Percentiles rank a stretch among this genome's conserved stretches.
Conservation (phyloP, 202 grass and related monocot genomes). For the Musa balbisiana region DNA sequence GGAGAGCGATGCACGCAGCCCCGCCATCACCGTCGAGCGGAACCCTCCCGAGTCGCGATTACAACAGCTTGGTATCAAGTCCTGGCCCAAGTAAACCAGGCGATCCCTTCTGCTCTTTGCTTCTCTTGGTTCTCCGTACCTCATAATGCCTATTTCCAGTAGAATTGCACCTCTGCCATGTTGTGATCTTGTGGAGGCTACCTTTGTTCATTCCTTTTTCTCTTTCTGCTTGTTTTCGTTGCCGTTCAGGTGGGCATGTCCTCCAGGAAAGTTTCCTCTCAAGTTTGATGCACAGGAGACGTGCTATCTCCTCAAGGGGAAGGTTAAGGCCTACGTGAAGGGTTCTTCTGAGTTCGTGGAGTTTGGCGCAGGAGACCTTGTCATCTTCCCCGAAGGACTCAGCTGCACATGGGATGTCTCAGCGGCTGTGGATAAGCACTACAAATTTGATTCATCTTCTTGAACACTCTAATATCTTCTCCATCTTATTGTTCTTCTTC, state of each 20-base stretch:
- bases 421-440: slow-evolving; percentile 78
- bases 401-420: slow-evolving; percentile 94
- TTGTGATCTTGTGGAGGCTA: not conserved
- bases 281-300: slow-evolving; percentile 81
- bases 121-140: not conserved
- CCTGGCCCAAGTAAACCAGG: slow-evolving; percentile 77
- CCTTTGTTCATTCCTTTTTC: too few relatives aligned
- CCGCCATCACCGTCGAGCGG: slow-evolving; percentile 57
- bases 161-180: too few relatives aligned
- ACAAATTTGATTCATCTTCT: slow-evolving; percentile 87
- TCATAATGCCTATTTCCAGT: too few relatives aligned
- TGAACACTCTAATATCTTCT: not conserved
- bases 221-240: too few relatives aligned
- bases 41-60: slow-evolving; percentile 62
- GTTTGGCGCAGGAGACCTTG: slow-evolving; percentile 91
- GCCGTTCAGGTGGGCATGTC: slow-evolving; percentile 65
- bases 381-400: slow-evolving; percentile 81
- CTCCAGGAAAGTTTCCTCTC: slow-evolving; percentile 70
- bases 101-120: not conserved
- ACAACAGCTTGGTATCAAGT: slow-evolving; percentile 69
- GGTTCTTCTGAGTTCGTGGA: slow-evolving; percentile 68
- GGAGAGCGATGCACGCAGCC: slow-evolving; percentile 50
- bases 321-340: slow-evolving; percentile 67
- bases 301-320: slow-evolving; percentile 82
- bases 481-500: not conserved